phyloP scores from a whole-genome alignment of 306 rosid genomes.

The Alnus rubra region DNA sequence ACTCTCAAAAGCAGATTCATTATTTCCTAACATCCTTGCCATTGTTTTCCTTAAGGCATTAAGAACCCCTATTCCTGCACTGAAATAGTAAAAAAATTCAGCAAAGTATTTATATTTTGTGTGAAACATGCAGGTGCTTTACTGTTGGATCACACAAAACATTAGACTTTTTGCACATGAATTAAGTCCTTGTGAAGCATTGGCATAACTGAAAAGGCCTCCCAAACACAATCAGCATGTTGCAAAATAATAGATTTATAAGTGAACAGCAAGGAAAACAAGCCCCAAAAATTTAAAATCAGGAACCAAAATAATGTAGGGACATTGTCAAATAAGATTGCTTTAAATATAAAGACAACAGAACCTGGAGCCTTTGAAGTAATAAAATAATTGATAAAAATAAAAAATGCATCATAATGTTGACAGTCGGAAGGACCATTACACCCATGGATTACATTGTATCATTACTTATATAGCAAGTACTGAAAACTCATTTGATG shows the following conservation, averaged over 20 bases:
- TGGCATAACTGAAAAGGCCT: not conserved
- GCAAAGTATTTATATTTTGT: slow-evolving; percentile 23
- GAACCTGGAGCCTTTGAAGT: not conserved
- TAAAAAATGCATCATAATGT: not conserved
- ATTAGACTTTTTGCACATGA: slow-evolving; percentile 3
- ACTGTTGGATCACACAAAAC: slow-evolving; percentile 13
- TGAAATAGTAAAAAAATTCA: slow-evolving; percentile 49
- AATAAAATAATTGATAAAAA: not conserved
- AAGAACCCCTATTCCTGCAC: slow-evolving; percentile 98
- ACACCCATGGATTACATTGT: not conserved
- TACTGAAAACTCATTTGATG: not conserved
- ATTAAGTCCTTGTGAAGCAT: not conserved
- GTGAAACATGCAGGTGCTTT: slow-evolving; percentile 19
- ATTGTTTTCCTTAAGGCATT: slow-evolving; percentile 91
- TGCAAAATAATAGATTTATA: not conserved
- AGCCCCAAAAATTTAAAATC: not conserved
- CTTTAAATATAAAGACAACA: not conserved
- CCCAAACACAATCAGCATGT: not conserved
- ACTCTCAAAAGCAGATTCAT: slow-evolving; percentile 76
- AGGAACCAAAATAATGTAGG: not conserved
- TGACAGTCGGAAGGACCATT: not conserved
- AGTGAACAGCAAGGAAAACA: not conserved
- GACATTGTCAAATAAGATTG: not conserved
- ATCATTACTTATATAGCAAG: not conserved
- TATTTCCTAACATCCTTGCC: slow-evolving; percentile 99